A percentile compares a stretch with the other conserved stretches of the same genome.
phyloP scores from a whole-genome alignment of 2,329 filamentous ascomycete species.

The Gaeumannomyces sp. region DNA sequence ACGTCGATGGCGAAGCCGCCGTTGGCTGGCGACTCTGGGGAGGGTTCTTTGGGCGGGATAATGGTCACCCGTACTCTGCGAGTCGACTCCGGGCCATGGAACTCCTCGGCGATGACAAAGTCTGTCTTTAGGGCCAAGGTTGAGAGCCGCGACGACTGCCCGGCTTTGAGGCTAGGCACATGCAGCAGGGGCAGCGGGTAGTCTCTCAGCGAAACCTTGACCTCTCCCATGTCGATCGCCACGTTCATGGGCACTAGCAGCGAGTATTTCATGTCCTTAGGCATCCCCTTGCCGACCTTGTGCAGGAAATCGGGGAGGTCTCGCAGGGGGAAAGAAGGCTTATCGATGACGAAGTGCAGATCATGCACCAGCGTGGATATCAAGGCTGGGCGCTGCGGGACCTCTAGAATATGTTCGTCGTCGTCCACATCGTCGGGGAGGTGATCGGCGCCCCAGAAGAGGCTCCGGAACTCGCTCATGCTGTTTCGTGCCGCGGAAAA shows the following conservation, averaged over 20 bases:
- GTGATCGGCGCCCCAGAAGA: conserved; percentile 79
- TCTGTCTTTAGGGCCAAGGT: conserved; percentile 80
- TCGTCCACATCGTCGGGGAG: conserved; percentile 77
- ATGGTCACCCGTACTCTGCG: conserved; percentile 78
- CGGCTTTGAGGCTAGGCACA: conserved; percentile 73
- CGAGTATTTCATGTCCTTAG: conserved; percentile 82
- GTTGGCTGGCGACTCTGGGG: conserved; percentile 45
- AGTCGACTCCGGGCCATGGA: conserved; percentile 70
- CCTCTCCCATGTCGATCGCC: conserved; percentile 84
- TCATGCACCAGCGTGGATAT: conserved; percentile 78
- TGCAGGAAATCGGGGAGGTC: conserved; percentile 81
- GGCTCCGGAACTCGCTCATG: conserved; percentile 71
- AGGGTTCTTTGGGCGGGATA: conserved; percentile 62
- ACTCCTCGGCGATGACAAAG: conserved; percentile 95
- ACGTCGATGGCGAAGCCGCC: conserved; percentile 79
- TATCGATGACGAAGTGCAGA: conserved; percentile 78
- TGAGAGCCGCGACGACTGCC: conserved; percentile 73
- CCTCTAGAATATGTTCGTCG: conserved; percentile 75
- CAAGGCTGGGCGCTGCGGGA: conserved; percentile 78
- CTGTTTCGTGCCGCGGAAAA: conserved; percentile 62
- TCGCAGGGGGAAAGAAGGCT: conserved; percentile 80
- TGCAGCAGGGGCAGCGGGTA: conserved; percentile 91
- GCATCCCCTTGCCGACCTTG: conserved; percentile 93
- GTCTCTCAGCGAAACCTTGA: conserved; percentile 77
- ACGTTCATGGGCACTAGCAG: conserved; percentile 86